Base-by-base conservation (phyloP, 1,139 yeast species). In the Scheffersomyces quercinus region DNA sequence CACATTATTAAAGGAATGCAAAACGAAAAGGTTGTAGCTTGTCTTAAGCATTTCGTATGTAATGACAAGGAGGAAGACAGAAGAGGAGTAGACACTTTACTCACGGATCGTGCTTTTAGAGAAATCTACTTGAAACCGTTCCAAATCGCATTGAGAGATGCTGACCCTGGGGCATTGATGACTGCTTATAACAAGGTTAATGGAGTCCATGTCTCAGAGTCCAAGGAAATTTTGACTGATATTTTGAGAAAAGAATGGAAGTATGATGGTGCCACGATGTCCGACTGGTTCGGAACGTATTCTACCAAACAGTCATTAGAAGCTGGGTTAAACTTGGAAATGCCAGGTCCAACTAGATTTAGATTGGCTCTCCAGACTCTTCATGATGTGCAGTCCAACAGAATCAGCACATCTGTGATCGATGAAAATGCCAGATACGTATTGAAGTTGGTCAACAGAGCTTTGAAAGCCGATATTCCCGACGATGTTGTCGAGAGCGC, bases 371-470 rank as follows among this genome's bases (percentile, higher is more conserved):
- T 52, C 41, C 43, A 48, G 13, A 44, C 50, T 24, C 34, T 47
- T 12, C 59, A 55, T 41, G 44, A 45, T 26, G 51, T 54, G 28
- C 33, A 42, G 31, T 14, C 38, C 15, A 43, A 45, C 38, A 46
- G 45, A 14, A 42, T 63, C 34, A 65, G 59, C 48, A 50, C 49
- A 29, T 65, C 63, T 32, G 58, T 62, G 16, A 55, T 69, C 36
- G 73, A 81, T 48, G 74, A 68, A 13, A 70, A 81, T 49, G 83
- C 68, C 37, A 60, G 77, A 41, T 54, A 62, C 26, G 74, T 81
- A 28, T 67, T 81, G 48, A 58, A 69, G 32, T 67, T 80, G 35
- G 69, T 80, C 44, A 74, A 78, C 48, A 67, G 62, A 45, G 68
- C 76, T 14, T 55, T 64, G 39, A 65, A 64, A 39, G 64, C 75